Base-by-base conservation (phyloP, 2,329 filamentous ascomycete species). In the Ceratocystis cubensis region DNA sequence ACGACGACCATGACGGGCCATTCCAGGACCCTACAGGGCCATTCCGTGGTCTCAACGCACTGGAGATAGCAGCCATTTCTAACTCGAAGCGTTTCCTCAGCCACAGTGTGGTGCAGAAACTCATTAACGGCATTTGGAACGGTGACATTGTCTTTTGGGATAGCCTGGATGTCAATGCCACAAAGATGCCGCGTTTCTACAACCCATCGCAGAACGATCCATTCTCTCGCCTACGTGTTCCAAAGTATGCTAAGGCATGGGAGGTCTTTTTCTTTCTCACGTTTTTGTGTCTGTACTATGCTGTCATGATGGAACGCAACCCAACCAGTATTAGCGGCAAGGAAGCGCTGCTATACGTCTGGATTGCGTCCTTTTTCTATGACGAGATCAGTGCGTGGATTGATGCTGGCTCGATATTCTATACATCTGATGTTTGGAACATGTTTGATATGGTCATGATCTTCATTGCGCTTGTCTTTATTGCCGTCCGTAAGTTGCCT, bases 81-180 rank as follows among this genome's bases (percentile, higher is more conserved):
- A 82, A 89, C 67, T 89, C 89, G 37, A 96, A 96, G 76, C 88
- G 88, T 59, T 95, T 96, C 71, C 81, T 96, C 45, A 87, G 87
- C 72, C 90, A 95, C 74, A 82, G 82, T 68, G 83, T 89, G 2
- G 88, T 95, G 10, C 91, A 96, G 73, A 88, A 88, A 71, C 88
- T 95, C 70, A 84, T 96, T 69, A 87, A 88, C 59, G 88, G 88
- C 62, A 89, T 96, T 65, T 95, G 91, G 90, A 85, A 86, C 69
- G 91, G 91, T 59, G 87, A 92, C 70, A 91, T 96, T 68, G 83
- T 92, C 46, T 94, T 95, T 74, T 96, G 90, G 91, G 87, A 91
- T 68, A 84, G 80, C 5, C 78, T 96, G n/a, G 87, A 84, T 7
- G 82, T 89, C 7, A 79, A 88, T 71, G 85, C 89, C 0, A 82